Evolutionary conservation across 1,284 basidiomycete genomes (phyloP).

Genomic region (Phylloboletellus chloephorus): DNA sequence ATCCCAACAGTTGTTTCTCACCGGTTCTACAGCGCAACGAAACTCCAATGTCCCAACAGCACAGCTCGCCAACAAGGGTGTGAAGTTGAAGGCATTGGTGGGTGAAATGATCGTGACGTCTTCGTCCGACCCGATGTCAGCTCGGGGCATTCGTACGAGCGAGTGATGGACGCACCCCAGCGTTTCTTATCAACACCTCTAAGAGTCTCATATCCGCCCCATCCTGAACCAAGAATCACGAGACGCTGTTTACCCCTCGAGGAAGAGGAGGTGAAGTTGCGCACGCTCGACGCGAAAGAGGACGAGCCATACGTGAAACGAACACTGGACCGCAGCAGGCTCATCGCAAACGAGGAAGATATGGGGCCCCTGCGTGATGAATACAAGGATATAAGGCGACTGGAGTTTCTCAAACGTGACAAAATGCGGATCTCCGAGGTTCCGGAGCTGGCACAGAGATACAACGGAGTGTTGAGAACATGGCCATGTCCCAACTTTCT

Average conservation of each 20-base stretch:
- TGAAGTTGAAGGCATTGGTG: constrained; percentile 79
- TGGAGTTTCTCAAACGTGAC: too few species aligned
- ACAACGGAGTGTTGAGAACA: too few species aligned
- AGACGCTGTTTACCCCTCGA: constrained; percentile 51
- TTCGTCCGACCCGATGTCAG: constrained; percentile 27
- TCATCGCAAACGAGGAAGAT: constrained; percentile 16
- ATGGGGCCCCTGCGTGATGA: background rate
- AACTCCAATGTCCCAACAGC: constrained; percentile 83
- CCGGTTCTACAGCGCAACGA: constrained; percentile 75
- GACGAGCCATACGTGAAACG: background rate
- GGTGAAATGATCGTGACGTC: constrained; percentile 72
- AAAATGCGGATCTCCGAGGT: too few species aligned
- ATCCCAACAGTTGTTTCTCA: constrained; percentile 33
- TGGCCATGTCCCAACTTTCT: too few species aligned
- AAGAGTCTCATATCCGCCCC: constrained; percentile 77
- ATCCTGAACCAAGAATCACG: constrained; percentile 80
- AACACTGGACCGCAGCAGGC: constrained; percentile 10
- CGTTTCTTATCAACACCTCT: constrained; percentile 60
- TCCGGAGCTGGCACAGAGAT: too few species aligned
- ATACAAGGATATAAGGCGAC: background rate
- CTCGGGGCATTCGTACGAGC: background rate
- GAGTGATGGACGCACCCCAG: constrained; percentile 45
- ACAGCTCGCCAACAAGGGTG: constrained; percentile 70
- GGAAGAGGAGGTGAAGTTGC: constrained; percentile 36
- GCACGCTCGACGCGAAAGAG: constrained; percentile 13